Conservation (phyloP, 2,329 filamentous ascomycete species). For the Fusarium sublunatum region DNA sequence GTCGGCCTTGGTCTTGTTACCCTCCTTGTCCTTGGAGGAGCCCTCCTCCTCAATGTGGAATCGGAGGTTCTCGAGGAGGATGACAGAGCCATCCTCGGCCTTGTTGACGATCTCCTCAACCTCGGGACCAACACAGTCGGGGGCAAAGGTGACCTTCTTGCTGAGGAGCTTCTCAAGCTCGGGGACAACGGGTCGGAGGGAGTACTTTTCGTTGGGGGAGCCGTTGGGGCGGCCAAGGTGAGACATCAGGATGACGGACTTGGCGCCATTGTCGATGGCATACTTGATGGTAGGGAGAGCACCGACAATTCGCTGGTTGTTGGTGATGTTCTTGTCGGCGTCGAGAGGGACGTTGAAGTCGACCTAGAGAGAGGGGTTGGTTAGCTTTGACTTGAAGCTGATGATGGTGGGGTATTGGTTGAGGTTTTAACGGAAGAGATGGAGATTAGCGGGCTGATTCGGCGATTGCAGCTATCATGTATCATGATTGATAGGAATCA, state of each 20-base stretch:
- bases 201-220: conserved; percentile 91
- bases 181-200: conserved; percentile 87
- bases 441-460: not conserved
- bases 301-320: conserved; percentile 97
- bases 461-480: not conserved
- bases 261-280: conserved; percentile 88
- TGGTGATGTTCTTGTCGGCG: conserved; percentile 91
- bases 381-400: conserved; percentile 37
- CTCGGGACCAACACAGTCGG: conserved; percentile 90
- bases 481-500: not conserved
- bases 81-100: conserved; percentile 81
- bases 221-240: conserved; percentile 97
- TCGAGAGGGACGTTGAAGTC: conserved; percentile 99
- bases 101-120: conserved; percentile 90
- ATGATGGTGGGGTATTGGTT: conserved; percentile 20
- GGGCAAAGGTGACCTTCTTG: conserved; percentile 86
- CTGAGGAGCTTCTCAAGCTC: conserved; percentile 92
- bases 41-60: conserved; percentile 99
- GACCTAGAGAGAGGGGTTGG: conserved; percentile 67
- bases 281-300: conserved; percentile 96
- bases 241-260: conserved; percentile 96
- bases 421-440: conserved; percentile 1
- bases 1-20: conserved; percentile 98
- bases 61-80: conserved; percentile 96
- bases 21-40: conserved; percentile 90